Percentiles rank a stretch among this genome's conserved stretches.
phyloP scores from a whole-genome alignment of 495 filamentous ascomycete species.

The Geoglossum glabrum region DNA sequence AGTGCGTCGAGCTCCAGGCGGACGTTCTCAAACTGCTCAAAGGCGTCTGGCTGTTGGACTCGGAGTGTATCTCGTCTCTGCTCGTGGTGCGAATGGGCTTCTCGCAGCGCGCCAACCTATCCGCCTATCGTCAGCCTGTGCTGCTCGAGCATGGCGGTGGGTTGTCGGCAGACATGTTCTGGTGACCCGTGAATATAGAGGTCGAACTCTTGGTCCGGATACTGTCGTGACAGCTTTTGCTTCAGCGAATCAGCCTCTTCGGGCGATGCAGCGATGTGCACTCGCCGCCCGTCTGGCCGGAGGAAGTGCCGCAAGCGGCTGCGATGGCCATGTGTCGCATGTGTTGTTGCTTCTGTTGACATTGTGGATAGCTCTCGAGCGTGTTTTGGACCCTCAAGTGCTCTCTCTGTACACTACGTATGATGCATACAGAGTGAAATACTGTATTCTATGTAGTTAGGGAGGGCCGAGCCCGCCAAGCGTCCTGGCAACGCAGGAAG shows the following conservation, averaged over 20 bases:
- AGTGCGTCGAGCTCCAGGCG: constrained; percentile 26
- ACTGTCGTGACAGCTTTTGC: constrained; percentile 15
- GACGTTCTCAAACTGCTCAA: constrained; percentile 32
- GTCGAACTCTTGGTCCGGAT: not conserved
- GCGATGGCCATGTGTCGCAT: constrained; percentile 7
- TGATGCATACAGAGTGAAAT: no score
- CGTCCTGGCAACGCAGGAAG: no score
- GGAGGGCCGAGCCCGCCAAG: no score
- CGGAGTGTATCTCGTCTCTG: constrained; percentile 22
- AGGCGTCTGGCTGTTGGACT: constrained; percentile 22
- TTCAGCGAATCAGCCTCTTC: constrained; percentile 26
- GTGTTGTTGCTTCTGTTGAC: no score
- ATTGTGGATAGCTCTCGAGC: no score
- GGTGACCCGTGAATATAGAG: constrained; percentile 26
- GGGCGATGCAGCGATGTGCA: constrained; percentile 32
- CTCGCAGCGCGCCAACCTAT: constrained; percentile 25
- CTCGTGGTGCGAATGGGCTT: constrained; percentile 29
- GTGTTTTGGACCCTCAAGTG: no score
- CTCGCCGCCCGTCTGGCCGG: constrained; percentile 29
- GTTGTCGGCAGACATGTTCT: constrained; percentile 22
- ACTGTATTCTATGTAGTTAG: no score
- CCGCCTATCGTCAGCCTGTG: constrained; percentile 4
- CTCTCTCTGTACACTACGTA: no score
- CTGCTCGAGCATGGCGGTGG: constrained; percentile 22
- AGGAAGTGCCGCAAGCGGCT: constrained; percentile 27